Evolutionary conservation across 352 stramenopile genomes (phyloP).

Genomic region (Phytopythium cucurbitacearum): DNA sequence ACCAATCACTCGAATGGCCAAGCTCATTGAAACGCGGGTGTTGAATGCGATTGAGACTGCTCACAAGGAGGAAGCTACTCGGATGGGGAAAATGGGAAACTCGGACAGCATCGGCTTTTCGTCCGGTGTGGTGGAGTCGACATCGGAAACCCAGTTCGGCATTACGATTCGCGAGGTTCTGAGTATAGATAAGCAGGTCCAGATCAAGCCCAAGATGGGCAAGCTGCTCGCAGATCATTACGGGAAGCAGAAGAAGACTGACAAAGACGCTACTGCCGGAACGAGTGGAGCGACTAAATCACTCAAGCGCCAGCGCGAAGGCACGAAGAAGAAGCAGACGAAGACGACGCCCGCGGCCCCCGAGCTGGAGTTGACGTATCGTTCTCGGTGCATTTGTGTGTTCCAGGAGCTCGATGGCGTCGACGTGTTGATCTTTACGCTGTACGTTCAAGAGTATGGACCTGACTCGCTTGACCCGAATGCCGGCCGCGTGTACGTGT

Average conservation of each 20-base stretch:
- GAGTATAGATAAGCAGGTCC: conserved; percentile 84
- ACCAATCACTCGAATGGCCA: conserved; percentile 81
- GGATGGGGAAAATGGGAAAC: conserved; percentile 81
- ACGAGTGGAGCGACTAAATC: conserved; percentile 40
- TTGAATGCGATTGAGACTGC: conserved; percentile 71
- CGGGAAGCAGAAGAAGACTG: conserved; percentile 47
- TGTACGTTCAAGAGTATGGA: conserved; percentile 88
- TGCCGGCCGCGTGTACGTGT: conserved; percentile 81
- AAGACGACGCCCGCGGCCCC: conserved; percentile 17
- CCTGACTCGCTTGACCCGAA: conserved; percentile 71
- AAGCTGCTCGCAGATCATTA: conserved; percentile 70
- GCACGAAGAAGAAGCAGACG: conserved; percentile 35
- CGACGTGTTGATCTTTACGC: conserved; percentile 85
- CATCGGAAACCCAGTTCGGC: conserved; percentile 76
- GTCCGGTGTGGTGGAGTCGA: conserved; percentile 48
- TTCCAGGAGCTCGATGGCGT: conserved; percentile 88
- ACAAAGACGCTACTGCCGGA: conserved; percentile 9
- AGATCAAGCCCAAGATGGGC: conserved; percentile 82
- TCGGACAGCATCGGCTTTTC: conserved; percentile 81
- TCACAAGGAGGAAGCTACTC: conserved; percentile 67
- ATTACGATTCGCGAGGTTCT: conserved; percentile 85
- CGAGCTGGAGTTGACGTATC: conserved; percentile 76
- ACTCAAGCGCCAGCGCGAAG: conserved; percentile 55
- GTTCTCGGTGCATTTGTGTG: conserved; percentile 86
- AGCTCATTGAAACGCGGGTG: conserved; percentile 78